Conservation (phyloP, 1,139 yeast genomes). For the Taiozyma sp. region DNA sequence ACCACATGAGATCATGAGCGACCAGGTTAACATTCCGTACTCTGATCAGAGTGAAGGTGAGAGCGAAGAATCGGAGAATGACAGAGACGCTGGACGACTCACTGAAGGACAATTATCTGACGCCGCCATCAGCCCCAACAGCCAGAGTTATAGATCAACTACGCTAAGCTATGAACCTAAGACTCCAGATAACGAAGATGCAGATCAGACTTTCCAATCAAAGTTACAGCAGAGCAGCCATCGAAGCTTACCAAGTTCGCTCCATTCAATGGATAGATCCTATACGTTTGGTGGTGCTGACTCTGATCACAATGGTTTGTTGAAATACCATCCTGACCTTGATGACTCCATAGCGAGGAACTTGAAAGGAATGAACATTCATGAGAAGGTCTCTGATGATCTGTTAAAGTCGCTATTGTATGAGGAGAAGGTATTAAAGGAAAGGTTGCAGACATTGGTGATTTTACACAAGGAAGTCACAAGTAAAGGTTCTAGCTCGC, state of each 20-base stretch:
- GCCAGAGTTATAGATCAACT: conserved; percentile 4
- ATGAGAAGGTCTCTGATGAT: conserved; percentile 7
- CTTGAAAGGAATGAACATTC: background rate
- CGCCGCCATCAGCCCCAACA: conserved; percentile 1
- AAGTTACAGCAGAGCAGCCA: background rate
- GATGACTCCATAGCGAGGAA: background rate
- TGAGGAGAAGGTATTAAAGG: conserved; percentile 15
- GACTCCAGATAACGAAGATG: conserved; percentile 5
- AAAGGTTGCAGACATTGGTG: conserved; percentile 13
- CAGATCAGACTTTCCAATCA: background rate
- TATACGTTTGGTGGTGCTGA: background rate
- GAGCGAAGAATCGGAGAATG: background rate
- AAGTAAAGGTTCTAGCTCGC: conserved; percentile 17
- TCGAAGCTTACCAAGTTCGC: background rate
- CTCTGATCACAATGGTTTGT: background rate
- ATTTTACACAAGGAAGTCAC: conserved; percentile 14
- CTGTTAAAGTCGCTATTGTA: conserved; percentile 15
- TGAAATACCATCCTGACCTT: background rate
- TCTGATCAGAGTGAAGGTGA: background rate
- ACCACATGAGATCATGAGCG: background rate
- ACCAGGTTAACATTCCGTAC: background rate
- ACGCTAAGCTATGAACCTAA: conserved; percentile 10
- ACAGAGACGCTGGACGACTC: background rate
- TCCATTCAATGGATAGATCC: background rate
- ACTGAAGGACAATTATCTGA: background rate